phyloP scores from a whole-genome alignment of 148 eudicot genomes.

The Diospyros kaki region DNA sequence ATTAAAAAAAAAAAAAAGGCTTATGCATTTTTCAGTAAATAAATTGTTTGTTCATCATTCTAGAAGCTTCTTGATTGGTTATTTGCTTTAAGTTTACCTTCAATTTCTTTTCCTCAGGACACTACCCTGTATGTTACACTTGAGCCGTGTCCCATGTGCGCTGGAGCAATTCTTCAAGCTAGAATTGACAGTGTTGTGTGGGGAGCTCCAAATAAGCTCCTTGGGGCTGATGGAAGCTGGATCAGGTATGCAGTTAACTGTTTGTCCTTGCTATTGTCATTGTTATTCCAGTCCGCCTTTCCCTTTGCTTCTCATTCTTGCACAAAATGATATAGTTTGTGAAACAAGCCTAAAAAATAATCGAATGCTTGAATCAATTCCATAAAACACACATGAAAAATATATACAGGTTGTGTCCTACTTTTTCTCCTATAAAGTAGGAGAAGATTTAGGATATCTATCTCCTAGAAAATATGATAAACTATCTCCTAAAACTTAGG shows the following conservation, averaged over 20 bases:
- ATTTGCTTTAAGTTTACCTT: not conserved
- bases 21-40: not conserved
- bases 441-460: too few species aligned
- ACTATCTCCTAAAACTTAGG: too few species aligned
- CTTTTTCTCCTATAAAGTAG: too few species aligned
- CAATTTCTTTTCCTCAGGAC: constrained; percentile 37
- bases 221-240: constrained; percentile 99
- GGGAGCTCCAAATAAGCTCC: constrained; percentile 98
- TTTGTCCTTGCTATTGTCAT: not conserved
- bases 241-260: constrained; percentile 49
- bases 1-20: not conserved
- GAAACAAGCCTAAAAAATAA: too few species aligned
- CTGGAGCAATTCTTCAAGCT: constrained; percentile 97
- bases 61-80: too few species aligned
- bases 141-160: constrained; percentile 98
- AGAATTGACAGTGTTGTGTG: constrained; percentile 82
- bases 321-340: too few species aligned
- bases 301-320: not conserved
- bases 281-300: not conserved
- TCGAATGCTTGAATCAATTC: too few species aligned
- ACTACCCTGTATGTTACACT: constrained; percentile 88
- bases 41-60: not conserved
- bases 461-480: too few species aligned
- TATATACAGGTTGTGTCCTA: too few species aligned
- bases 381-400: too few species aligned